A percentile compares a stretch with the other conserved stretches of the same genome.
These are phyloP conservation scores for Chrysoporthe cubensis DNA, from an alignment of 2,329 filamentous ascomycete genomes.

Conservation along the genomic window DNA sequence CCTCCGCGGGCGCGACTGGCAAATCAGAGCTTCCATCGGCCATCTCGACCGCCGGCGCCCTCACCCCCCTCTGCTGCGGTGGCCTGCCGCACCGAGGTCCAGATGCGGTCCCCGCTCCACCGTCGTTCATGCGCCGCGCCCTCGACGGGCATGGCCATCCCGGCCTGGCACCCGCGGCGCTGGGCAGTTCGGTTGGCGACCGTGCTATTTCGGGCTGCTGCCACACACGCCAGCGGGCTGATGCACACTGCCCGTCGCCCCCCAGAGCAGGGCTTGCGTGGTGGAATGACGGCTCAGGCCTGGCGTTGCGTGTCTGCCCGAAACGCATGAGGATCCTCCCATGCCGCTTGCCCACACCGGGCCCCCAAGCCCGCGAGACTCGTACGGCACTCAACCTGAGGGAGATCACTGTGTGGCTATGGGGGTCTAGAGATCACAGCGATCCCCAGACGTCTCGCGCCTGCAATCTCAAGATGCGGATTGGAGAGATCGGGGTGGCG, in stretches of 20 bases:
- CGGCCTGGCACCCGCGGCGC: neutral
- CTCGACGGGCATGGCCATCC: neutral
- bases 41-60: neutral
- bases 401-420: neutral
- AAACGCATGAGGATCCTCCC: neutral
- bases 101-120: neutral
- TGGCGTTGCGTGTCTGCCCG: neutral
- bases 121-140: neutral
- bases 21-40: neutral
- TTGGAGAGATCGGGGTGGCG: neutral
- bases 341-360: neutral
- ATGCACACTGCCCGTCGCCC: neutral
- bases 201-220: neutral
- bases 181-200: neutral
- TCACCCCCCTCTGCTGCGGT: neutral
- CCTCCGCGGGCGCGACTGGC: neutral
- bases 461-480: neutral
- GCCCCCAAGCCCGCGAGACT: neutral
- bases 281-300: neutral
- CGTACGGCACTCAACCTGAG: constrained; percentile 2
- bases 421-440: too few species aligned
- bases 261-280: neutral
- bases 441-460: neutral
- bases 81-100: neutral
- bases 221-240: neutral